Percentiles rank a stretch among this genome's conserved stretches.
These are phyloP conservation scores for Rhodotorula glutinis DNA, from an alignment of 1,284 basidiomycete genomes.

Conservation along the genomic window DNA sequence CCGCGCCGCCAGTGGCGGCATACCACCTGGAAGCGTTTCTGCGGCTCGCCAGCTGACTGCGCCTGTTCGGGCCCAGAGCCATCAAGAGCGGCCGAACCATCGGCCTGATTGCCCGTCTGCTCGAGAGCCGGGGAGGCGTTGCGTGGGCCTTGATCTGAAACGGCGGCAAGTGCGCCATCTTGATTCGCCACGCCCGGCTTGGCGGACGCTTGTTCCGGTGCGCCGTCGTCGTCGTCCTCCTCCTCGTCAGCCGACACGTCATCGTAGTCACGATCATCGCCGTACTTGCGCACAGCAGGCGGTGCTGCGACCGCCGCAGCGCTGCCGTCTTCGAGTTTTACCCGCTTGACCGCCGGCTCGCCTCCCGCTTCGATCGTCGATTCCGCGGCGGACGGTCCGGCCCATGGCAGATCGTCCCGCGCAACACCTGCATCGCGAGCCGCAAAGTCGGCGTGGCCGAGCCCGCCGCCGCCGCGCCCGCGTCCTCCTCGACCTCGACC, in stretches of 20 bases:
- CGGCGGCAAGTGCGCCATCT: too few relatives aligned
- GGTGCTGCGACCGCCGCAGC: too few relatives aligned
- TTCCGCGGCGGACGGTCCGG: slow-evolving; percentile 6
- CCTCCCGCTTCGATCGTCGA: slow-evolving; percentile 19
- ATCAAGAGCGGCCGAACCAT: not conserved
- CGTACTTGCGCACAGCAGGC: not conserved
- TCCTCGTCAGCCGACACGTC: slow-evolving; percentile 9
- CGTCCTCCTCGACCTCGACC: slow-evolving; percentile 43
- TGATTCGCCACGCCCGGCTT: not conserved
- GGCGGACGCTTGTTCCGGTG: slow-evolving; percentile 18
- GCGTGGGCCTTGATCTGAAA: too few relatives aligned
- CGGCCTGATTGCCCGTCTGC: too few relatives aligned
- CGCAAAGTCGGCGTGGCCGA: slow-evolving; percentile 1
- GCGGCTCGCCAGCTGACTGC: not conserved
- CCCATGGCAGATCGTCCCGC: too few relatives aligned
- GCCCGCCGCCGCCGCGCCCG: too few relatives aligned
- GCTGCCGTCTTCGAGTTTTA: not conserved
- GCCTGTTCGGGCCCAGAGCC: slow-evolving; percentile 1
- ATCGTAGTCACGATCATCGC: not conserved
- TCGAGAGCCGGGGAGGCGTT: too few relatives aligned
- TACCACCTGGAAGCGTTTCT: slow-evolving; percentile 30
- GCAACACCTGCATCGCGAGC: too few relatives aligned
- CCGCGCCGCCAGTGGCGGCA: slow-evolving; percentile 31
- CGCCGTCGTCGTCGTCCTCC: slow-evolving; percentile 25
- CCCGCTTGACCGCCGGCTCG: slow-evolving; percentile 20